These are phyloP conservation scores for Vachellia pachyceras DNA, from an alignment of 306 rosid genomes.

Conservation along the genomic window DNA sequence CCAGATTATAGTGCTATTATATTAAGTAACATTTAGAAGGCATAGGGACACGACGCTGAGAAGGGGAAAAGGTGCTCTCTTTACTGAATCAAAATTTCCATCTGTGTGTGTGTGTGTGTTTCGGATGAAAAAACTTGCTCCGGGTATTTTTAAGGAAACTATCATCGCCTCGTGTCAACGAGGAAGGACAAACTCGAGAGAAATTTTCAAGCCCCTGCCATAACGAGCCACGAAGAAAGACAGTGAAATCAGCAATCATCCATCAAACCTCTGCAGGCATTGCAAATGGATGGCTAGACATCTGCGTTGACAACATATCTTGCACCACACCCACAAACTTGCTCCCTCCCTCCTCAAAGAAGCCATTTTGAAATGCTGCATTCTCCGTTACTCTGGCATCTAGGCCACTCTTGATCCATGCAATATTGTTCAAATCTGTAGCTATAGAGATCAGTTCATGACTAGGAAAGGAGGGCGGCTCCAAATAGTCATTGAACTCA, in stretches of 20 bases:
- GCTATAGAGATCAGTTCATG: slow-evolving; percentile 64
- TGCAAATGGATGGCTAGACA: slow-evolving; percentile 54
- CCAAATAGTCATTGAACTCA: slow-evolving; percentile 69
- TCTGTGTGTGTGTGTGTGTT: neutral
- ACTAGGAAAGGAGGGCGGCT: slow-evolving; percentile 59
- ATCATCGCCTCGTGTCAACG: slow-evolving; percentile 4
- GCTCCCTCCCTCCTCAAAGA: slow-evolving; percentile 54
- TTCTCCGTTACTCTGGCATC: slow-evolving; percentile 45
- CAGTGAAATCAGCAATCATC: slow-evolving; percentile 41
- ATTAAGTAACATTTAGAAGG: neutral
- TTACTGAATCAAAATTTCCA: neutral
- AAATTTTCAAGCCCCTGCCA: slow-evolving; percentile 8
- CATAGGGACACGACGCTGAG: neutral
- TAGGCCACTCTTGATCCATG: slow-evolving; percentile 82
- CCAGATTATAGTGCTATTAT: too few relatives aligned
- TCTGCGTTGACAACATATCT: slow-evolving; percentile 53
- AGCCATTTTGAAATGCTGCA: slow-evolving; percentile 32
- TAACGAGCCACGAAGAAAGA: neutral
- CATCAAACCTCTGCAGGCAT: slow-evolving; percentile 65
- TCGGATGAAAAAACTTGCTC: slow-evolving; percentile 10
- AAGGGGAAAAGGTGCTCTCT: neutral
- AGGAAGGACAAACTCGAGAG: slow-evolving; percentile 2
- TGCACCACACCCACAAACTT: slow-evolving; percentile 58
- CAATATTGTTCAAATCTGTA: slow-evolving; percentile 71
- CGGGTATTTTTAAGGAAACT: slow-evolving; percentile 20